Conservation (phyloP, 1,284 basidiomycete species). For the Sanghuangporus weigelae region DNA sequence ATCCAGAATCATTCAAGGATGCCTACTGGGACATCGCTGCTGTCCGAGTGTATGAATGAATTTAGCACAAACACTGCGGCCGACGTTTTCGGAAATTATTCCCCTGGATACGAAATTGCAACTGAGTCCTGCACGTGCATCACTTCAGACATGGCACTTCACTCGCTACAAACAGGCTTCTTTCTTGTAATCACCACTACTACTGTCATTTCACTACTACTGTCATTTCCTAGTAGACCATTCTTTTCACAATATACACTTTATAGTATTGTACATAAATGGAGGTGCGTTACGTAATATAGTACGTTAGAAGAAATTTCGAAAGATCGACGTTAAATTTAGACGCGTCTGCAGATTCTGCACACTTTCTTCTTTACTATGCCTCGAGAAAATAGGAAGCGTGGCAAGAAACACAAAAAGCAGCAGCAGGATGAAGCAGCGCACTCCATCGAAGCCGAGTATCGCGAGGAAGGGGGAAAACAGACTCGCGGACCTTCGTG, state of each 20-base stretch:
- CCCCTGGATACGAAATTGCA: conserved; percentile 9
- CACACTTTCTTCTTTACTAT: conserved; percentile 30
- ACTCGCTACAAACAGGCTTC: no score
- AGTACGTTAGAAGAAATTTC: no score
- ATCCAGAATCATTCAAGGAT: conserved; percentile 40
- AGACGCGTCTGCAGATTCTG: neutral
- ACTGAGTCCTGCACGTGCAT: conserved; percentile 18
- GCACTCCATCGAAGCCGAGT: conserved; percentile 10
- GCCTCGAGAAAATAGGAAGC: conserved; percentile 72
- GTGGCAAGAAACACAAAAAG: conserved; percentile 73
- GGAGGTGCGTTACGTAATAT: no score
- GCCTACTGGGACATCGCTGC: conserved; percentile 43
- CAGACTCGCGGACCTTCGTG: conserved; percentile 50
- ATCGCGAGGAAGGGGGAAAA: conserved; percentile 20
- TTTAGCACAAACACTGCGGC: neutral
- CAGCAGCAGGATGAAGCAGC: conserved; percentile 28
- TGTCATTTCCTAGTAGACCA: no score
- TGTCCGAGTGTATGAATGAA: conserved; percentile 26
- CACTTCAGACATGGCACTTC: no score
- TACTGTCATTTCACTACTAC: no score
- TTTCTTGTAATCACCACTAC: no score
- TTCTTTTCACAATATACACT: no score
- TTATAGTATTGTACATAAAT: no score
- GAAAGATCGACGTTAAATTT: no score
- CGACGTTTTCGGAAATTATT: no score